phyloP scores from a whole-genome alignment of 768 basidiomycete genomes.

The Jaapia argillacea region DNA sequence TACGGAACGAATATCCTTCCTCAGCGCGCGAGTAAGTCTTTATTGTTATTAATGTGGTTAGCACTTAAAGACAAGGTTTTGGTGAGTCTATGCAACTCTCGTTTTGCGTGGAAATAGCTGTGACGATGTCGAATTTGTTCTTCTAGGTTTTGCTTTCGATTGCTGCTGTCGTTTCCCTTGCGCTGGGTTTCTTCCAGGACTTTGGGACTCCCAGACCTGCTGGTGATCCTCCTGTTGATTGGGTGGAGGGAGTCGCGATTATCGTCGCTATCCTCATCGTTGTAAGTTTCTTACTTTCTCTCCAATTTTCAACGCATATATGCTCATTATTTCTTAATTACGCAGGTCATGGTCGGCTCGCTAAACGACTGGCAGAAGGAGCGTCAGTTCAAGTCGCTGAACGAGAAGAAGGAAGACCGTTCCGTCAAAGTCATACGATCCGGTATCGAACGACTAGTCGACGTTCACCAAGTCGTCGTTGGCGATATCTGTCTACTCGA shows the following conservation, averaged over 20 bases:
- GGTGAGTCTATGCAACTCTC: constrained; percentile 21
- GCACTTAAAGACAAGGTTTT: constrained; percentile 57
- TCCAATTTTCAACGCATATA: neutral
- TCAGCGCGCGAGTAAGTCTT: constrained; percentile 31
- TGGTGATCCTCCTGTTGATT: constrained; percentile 75
- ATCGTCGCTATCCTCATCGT: constrained; percentile 70
- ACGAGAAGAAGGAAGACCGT: constrained; percentile 93
- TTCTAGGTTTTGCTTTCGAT: constrained; percentile 77
- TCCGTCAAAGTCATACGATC: constrained; percentile 75
- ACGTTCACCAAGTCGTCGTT: constrained; percentile 85
- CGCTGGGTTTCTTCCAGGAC: constrained; percentile 90
- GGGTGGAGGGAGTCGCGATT: constrained; percentile 92
- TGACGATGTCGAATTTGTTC: neutral
- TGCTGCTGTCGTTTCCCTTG: constrained; percentile 87
- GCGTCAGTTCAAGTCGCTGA: constrained; percentile 85
- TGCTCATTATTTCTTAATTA: constrained; percentile 5
- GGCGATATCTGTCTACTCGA: constrained; percentile 89
- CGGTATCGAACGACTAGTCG: constrained; percentile 60
- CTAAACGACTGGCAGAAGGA: constrained; percentile 99
- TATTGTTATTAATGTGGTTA: constrained; percentile 48
- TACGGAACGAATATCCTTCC: constrained; percentile 47
- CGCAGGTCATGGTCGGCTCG: constrained; percentile 80
- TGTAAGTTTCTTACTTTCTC: constrained; percentile 31
- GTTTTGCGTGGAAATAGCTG: neutral
- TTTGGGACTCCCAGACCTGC: constrained; percentile 60